These are phyloP conservation scores for Somion occarium DNA, from an alignment of 1,284 basidiomycete genomes.

Conservation along the genomic window DNA sequence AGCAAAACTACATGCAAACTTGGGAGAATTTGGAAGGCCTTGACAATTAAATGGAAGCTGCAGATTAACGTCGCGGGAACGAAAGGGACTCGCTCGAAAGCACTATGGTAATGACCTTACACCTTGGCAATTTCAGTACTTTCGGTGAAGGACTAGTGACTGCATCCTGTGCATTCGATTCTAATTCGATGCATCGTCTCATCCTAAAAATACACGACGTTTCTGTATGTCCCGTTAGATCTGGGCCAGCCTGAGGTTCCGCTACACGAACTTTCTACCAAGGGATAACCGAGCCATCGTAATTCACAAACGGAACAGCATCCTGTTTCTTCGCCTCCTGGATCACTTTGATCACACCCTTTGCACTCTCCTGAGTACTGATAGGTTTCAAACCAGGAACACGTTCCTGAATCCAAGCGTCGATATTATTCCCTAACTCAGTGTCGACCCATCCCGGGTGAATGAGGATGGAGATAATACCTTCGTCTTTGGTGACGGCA, in stretches of 20 bases:
- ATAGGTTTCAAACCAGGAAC: neutral
- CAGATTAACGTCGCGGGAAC: neutral
- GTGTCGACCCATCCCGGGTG: constrained; percentile 3
- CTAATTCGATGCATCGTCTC: too few species aligned
- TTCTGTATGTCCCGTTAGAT: too few species aligned
- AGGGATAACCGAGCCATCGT: neutral
- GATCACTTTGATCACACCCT: neutral
- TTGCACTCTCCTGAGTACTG: neutral
- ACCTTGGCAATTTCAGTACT: too few species aligned
- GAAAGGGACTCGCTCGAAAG: too few species aligned
- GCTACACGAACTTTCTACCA: neutral
- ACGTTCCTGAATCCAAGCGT: neutral
- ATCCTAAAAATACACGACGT: too few species aligned
- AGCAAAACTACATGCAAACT: too few species aligned
- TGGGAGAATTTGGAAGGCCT: too few species aligned
- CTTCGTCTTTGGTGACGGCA: neutral
- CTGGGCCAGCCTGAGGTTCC: too few species aligned
- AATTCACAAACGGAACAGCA: neutral
- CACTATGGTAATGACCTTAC: too few species aligned
- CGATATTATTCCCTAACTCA: neutral
- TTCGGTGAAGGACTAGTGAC: too few species aligned
- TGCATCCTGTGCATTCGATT: too few species aligned
- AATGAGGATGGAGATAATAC: neutral
- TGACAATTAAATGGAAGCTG: neutral
- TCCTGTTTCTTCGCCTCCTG: neutral